A percentile compares a stretch with the other conserved stretches of the same genome.
Conservation (phyloP, 108 stramenopile species). For the Parietichytrium sp. region DNA sequence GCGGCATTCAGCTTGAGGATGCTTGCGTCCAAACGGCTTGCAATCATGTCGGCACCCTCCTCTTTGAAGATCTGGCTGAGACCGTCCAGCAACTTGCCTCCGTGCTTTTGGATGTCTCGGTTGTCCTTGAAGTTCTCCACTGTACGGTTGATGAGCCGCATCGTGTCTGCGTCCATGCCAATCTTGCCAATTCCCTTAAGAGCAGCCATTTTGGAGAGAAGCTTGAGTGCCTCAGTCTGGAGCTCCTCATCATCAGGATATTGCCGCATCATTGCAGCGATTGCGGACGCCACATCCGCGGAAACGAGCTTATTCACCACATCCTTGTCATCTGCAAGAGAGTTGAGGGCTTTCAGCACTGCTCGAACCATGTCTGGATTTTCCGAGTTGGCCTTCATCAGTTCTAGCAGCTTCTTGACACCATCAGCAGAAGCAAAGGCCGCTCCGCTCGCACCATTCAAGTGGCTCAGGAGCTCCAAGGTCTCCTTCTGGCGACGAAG, state of each 20-base stretch:
- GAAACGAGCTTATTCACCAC: not conserved
- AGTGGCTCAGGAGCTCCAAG: not conserved
- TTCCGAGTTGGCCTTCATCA: slow-evolving; percentile 1
- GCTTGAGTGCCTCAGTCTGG: not conserved
- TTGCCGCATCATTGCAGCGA: slow-evolving; percentile 1
- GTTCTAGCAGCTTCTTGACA: not conserved
- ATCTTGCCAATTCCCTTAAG: not conserved
- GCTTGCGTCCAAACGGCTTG: not conserved
- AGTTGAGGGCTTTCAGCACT: not conserved
- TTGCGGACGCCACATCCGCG: not conserved
- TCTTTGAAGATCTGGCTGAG: not conserved
- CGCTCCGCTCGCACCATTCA: not conserved
- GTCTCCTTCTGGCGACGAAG: not conserved
- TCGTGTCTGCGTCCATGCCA: slow-evolving; percentile 8
- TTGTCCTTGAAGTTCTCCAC: not conserved
- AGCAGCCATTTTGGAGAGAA: slow-evolving; percentile 11
- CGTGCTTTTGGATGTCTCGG: not conserved
- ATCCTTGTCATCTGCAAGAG: not conserved
- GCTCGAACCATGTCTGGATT: not conserved
- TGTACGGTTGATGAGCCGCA: not conserved
- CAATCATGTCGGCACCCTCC: slow-evolving; percentile 32
- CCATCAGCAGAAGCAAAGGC: not conserved
- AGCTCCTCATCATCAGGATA: slow-evolving; percentile 18
- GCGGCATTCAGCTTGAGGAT: not conserved
- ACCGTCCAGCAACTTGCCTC: not conserved